Evolutionary conservation across 2,329 filamentous ascomycete species (phyloP), one percentile per base, ranked within the genome.

Genomic region (Chalara sp.): DNA sequence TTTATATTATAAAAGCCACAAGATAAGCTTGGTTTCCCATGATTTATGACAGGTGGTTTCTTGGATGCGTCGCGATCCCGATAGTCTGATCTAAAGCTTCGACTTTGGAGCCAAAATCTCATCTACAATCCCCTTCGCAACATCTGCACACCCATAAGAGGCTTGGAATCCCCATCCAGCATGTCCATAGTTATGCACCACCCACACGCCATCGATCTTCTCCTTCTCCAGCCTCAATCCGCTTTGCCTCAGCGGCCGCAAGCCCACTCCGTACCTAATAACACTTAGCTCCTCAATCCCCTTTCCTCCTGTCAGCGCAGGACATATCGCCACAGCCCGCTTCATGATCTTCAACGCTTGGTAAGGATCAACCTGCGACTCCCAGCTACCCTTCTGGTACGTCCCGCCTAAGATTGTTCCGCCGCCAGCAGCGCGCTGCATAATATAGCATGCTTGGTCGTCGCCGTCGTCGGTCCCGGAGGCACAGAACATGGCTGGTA

Each of bases 91-190:
- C 50, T 21, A 62, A 44, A 62, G 40, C 43, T 57, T 62, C 29
- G 58, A 49, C 50, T 53, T 56, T 0, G 46, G 46, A 5, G 11
- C 44, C 35, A 63, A 46, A 41, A 57, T 55, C 65, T 85, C 79
- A 42, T 79, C 76, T 5, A 89, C 84, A 65, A 91, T 68, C 65
- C 80, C 76, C 2, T 86, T 76, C 0, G 83, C 84, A 33, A 76
- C 72, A 61, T 84, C 74, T 0, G 86, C 80, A 65, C 85, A 89
- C 1, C 87, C 87, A 67, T 86, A 92, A 5, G 73, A 77, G 30
- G 70, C 69, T 60, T 81, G 78, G 57, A 80, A 87, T 4, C 84
- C 84, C 67, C 78, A 80, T 0, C 80, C 79, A 8, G 74, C 80
- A 65, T 81, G 78, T 1, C 79, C 80, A 64, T 83, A 83, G 55